Percentiles rank a stretch among this genome's conserved stretches.
Conservation (phyloP, 352 stramenopile species). For the Phytopythium mirpurense region DNA sequence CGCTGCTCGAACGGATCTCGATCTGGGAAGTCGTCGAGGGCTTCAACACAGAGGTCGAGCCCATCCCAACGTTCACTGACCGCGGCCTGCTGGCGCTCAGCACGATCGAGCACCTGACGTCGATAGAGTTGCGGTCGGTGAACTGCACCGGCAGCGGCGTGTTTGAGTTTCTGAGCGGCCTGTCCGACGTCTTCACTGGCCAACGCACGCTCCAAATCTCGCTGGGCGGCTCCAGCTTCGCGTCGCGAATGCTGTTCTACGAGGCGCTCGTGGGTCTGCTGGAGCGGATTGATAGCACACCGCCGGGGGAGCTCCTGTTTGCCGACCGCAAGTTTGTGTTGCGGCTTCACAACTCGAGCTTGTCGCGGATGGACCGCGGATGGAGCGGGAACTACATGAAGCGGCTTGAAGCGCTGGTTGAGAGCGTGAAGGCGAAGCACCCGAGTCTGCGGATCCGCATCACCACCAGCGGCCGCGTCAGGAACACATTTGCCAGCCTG, state of each 20-base stretch:
- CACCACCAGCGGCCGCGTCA: constrained; percentile 9
- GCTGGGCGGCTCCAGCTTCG: constrained; percentile 11
- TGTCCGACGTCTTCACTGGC: constrained; percentile 14
- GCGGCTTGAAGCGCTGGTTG: constrained; percentile 16
- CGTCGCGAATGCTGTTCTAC: constrained; percentile 28
- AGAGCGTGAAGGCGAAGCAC: constrained; percentile 17
- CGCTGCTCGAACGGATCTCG: constrained; percentile 21
- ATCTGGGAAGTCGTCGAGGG: constrained; percentile 21
- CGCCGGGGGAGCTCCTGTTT: constrained; percentile 17
- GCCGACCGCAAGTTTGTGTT: constrained; percentile 25
- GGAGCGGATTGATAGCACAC: constrained; percentile 11
- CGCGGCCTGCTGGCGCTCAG: constrained; percentile 20
- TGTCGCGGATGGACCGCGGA: constrained; percentile 16
- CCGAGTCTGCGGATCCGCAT: constrained; percentile 19
- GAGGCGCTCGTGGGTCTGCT: constrained; percentile 22
- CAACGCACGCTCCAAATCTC: constrained; percentile 24
- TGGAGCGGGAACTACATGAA: constrained; percentile 37
- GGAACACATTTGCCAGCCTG: constrained; percentile 18
- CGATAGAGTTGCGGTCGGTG: constrained; percentile 22
- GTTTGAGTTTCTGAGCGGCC: constrained; percentile 26
- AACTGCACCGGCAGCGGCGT: constrained; percentile 30
- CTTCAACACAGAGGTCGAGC: constrained; percentile 16
- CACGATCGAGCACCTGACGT: constrained; percentile 19
- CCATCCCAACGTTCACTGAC: constrained; percentile 32
- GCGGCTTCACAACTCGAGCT: constrained; percentile 21